These are phyloP conservation scores for Phanerochaete carnosa DNA, from an alignment of 768 basidiomycete species.

Conservation along the genomic window DNA sequence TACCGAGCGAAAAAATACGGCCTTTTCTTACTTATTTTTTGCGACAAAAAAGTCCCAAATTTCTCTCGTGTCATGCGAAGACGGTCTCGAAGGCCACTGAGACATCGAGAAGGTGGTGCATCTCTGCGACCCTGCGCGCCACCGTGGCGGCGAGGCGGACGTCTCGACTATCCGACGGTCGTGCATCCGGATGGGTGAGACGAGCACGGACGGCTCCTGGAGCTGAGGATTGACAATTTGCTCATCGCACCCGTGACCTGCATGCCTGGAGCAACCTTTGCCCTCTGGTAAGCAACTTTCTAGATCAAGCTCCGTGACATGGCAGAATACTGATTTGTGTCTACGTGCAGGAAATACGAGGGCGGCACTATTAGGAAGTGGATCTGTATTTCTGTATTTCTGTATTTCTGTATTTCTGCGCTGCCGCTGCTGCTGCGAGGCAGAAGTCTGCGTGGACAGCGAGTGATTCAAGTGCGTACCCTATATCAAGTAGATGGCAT, in stretches of 20 bases:
- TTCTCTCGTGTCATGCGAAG: neutral
- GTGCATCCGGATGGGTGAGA: constrained; percentile 93
- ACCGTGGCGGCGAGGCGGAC: constrained; percentile 95
- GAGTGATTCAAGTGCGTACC: constrained; percentile 71
- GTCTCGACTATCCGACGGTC: constrained; percentile 60
- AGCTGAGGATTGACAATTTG: constrained; percentile 81
- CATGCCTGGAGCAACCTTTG: constrained; percentile 90
- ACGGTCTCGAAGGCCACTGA: neutral
- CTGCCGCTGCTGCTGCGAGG: constrained; percentile 88
- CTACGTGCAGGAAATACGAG: constrained; percentile 93
- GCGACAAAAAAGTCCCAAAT: too few relatives aligned
- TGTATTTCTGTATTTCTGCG: too few relatives aligned
- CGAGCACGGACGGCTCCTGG: constrained; percentile 86
- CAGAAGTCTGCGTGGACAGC: constrained; percentile 93
- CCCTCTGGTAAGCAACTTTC: constrained; percentile 77
- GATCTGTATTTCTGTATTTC: constrained; percentile 86
- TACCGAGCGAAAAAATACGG: too few relatives aligned
- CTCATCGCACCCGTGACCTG: constrained; percentile 84
- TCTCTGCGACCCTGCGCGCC: constrained; percentile 94
- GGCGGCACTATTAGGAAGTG: constrained; percentile 92
- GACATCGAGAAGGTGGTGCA: constrained; percentile 97
- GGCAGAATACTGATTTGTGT: neutral
- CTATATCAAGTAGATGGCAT: neutral
- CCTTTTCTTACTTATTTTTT: too few relatives aligned
- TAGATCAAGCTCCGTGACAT: neutral